These are phyloP conservation scores for Thelonectria blattea DNA, from an alignment of 2,329 filamentous ascomycete genomes.

Conservation along the genomic window DNA sequence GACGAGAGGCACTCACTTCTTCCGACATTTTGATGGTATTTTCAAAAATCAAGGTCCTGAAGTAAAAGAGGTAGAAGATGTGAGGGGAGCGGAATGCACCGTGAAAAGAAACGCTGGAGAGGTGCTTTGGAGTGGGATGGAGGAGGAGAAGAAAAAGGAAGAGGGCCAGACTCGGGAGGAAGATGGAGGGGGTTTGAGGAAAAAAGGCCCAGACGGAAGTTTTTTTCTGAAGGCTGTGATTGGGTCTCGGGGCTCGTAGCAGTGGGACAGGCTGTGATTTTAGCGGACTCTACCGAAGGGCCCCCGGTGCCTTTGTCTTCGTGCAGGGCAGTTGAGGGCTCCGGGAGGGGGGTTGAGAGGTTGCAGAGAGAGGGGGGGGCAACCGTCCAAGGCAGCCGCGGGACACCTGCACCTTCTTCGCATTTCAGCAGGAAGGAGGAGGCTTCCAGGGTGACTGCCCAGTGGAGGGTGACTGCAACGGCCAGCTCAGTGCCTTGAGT, in stretches of 20 bases:
- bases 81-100: slow-evolving; percentile 27
- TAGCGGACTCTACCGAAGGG: slow-evolving; percentile 34
- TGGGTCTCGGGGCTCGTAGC: slow-evolving; percentile 38
- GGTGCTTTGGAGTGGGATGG: slow-evolving; percentile 39
- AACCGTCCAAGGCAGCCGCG: slow-evolving; percentile 1
- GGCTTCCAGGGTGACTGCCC: neutral
- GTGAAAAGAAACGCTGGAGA: slow-evolving; percentile 37
- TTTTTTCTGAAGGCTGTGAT: slow-evolving; percentile 48
- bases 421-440: neutral
- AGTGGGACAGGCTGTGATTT: slow-evolving; percentile 35
- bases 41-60: slow-evolving; percentile 43
- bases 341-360: neutral
- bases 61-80: slow-evolving; percentile 37
- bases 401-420: too few relatives aligned
- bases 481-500: neutral
- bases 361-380: neutral
- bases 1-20: slow-evolving; percentile 53
- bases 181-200: slow-evolving; percentile 39
- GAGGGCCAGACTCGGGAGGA: slow-evolving; percentile 36
- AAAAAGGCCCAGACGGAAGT: slow-evolving; percentile 43
- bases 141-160: slow-evolving; percentile 39
- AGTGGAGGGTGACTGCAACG: neutral
- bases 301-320: slow-evolving; percentile 9
- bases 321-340: slow-evolving; percentile 12
- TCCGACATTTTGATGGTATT: slow-evolving; percentile 64